phyloP scores from a whole-genome alignment of 345 rosid species.

The Angophora floribunda region DNA sequence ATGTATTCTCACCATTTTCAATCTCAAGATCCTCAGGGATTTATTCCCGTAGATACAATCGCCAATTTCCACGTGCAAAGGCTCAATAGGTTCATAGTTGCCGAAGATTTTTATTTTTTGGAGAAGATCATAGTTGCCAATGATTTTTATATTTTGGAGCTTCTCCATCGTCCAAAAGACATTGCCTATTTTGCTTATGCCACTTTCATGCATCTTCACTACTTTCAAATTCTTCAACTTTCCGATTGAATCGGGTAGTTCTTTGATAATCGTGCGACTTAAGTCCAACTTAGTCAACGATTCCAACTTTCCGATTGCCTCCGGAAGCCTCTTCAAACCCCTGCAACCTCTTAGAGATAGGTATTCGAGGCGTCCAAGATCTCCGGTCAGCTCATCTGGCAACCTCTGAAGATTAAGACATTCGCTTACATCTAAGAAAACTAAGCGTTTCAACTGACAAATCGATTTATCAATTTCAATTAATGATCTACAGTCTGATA shows the following conservation, averaged over 20 bases:
- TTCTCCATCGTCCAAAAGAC: too few species aligned
- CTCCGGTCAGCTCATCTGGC: too few species aligned
- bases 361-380: too few species aligned
- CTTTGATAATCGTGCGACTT: accelerated
- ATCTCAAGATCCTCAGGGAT: background rate
- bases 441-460: accelerated
- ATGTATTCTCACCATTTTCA: accelerated
- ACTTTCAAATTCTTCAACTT: background rate
- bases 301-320: background rate
- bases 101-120: too few species aligned
- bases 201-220: background rate
- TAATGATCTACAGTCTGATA: accelerated
- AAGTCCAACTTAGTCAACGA: background rate
- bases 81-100: too few species aligned
- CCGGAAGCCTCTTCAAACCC: background rate
- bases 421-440: background rate
- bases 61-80: background rate
- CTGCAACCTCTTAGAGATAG: too few species aligned
- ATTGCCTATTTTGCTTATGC: too few species aligned
- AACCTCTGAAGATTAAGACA: accelerated
- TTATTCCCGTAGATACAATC: too few species aligned
- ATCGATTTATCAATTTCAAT: background rate
- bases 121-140: too few species aligned
- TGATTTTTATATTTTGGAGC: too few species aligned
- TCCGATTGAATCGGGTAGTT: accelerated